These are phyloP conservation scores for Mortierella polycephala DNA, from an alignment of 371 early-diverging fungal genomes.

Conservation along the genomic window DNA sequence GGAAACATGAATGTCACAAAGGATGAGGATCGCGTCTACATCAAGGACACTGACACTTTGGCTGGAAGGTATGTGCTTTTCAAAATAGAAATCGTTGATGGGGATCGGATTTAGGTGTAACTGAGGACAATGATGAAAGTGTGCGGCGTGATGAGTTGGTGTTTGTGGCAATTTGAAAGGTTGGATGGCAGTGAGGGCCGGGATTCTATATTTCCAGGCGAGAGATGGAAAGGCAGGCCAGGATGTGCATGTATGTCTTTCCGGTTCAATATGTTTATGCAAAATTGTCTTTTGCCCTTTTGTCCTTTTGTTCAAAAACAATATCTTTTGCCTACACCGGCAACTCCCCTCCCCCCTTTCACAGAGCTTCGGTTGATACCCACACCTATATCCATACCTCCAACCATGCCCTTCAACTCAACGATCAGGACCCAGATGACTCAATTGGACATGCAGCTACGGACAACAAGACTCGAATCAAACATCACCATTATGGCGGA, in stretches of 20 bases:
- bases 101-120: no score
- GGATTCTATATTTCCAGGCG: not conserved
- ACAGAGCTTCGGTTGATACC: conserved; percentile 22
- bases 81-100: no score
- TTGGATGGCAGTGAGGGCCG: not conserved
- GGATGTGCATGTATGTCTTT: conserved; percentile 5
- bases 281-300: not conserved
- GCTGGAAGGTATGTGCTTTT: conserved; percentile 67
- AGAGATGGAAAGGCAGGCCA: not conserved
- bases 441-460: not conserved
- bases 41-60: conserved; percentile 82
- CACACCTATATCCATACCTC: conserved; percentile 1
- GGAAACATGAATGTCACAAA: conserved; percentile 72
- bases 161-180: not conserved
- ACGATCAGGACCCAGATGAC: conserved; percentile 7
- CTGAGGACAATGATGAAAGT: no score
- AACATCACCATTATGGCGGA: conserved; percentile 1
- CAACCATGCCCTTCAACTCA: conserved; percentile 1
- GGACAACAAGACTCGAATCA: not conserved
- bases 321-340: not conserved
- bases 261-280: conserved; percentile 19
- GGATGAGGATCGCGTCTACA: conserved; percentile 72
- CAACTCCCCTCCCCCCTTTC: not conserved
- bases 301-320: conserved; percentile 25
- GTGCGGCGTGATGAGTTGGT: not conserved